Conservation (phyloP, 352 stramenopile genomes). For the Globisporangium camurandrum region DNA sequence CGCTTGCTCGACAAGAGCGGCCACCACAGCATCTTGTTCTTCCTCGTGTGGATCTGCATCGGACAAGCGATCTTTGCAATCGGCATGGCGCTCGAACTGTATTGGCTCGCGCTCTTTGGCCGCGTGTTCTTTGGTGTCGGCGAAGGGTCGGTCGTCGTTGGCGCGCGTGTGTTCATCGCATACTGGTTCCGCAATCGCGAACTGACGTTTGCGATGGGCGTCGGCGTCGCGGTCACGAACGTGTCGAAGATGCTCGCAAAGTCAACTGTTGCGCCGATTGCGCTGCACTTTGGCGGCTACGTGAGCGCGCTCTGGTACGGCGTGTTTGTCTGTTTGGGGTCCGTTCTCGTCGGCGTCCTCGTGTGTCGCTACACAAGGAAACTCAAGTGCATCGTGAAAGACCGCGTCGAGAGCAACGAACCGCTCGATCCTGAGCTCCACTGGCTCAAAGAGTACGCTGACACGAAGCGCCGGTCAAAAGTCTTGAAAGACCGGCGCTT, state of each 20-base stretch:
- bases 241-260: conserved; percentile 90
- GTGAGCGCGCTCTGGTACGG: conserved; percentile 83
- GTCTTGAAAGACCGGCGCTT: conserved; percentile 12
- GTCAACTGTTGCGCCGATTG: conserved; percentile 77
- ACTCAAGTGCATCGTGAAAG: conserved; percentile 60
- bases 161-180: conserved; percentile 71
- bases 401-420: conserved; percentile 43
- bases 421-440: conserved; percentile 44
- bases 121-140: conserved; percentile 80
- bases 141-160: conserved; percentile 75
- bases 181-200: conserved; percentile 78
- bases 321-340: conserved; percentile 47
- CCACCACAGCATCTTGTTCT: conserved; percentile 66
- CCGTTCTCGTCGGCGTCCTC: conserved; percentile 37
- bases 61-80: conserved; percentile 75
- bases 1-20: conserved; percentile 76
- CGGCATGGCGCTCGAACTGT: conserved; percentile 62
- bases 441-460: conserved; percentile 66
- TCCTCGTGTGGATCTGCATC: conserved; percentile 76
- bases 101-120: conserved; percentile 74
- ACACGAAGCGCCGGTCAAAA: conserved; percentile 53
- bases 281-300: conserved; percentile 81
- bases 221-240: conserved; percentile 86
- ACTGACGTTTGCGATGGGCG: conserved; percentile 86
- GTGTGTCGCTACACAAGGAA: conserved; percentile 53